phyloP scores from a whole-genome alignment of 2,329 filamentous ascomycete genomes.

The Penicillium sp. region DNA sequence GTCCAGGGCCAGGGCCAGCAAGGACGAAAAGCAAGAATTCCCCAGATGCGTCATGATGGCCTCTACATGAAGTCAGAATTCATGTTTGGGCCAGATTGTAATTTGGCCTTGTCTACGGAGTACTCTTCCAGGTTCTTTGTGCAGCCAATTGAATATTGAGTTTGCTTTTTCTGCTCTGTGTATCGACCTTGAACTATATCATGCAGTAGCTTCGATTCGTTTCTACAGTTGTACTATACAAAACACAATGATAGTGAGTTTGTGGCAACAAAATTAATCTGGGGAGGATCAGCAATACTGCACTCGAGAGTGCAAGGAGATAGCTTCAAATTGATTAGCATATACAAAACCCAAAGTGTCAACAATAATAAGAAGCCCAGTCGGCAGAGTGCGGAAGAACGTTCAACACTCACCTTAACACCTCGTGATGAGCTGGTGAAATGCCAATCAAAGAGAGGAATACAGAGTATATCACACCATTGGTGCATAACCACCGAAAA shows the following conservation, averaged over 20 bases:
- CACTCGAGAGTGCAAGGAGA: slow-evolving; percentile 1
- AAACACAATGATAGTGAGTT: not conserved
- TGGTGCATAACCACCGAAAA: not conserved
- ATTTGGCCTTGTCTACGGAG: not conserved
- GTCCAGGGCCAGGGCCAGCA: slow-evolving; percentile 12
- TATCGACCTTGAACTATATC: not conserved
- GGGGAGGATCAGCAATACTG: slow-evolving; percentile 1
- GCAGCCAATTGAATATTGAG: not conserved
- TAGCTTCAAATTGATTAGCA: not conserved
- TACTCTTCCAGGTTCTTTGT: not conserved
- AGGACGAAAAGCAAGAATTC: slow-evolving; percentile 14
- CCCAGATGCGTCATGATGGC: slow-evolving; percentile 34
- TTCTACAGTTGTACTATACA: not conserved
- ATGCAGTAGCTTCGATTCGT: not conserved
- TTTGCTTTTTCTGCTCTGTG: not conserved
- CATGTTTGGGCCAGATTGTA: slow-evolving; percentile 3
- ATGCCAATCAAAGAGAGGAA: slow-evolving; percentile 6
- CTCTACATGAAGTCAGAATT: slow-evolving; percentile 23
- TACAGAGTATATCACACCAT: slow-evolving; percentile 15
- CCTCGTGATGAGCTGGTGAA: not conserved
- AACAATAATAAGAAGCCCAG: not conserved
- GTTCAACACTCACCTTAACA: not conserved
- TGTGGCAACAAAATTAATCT: not conserved
- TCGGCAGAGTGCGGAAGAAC: slow-evolving; percentile 14
- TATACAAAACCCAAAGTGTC: not conserved